A percentile compares a stretch with the other conserved stretches of the same genome.
These are phyloP conservation scores for Hypoxylon sp. DNA, from an alignment of 2,329 filamentous ascomycete species.

Conservation along the genomic window DNA sequence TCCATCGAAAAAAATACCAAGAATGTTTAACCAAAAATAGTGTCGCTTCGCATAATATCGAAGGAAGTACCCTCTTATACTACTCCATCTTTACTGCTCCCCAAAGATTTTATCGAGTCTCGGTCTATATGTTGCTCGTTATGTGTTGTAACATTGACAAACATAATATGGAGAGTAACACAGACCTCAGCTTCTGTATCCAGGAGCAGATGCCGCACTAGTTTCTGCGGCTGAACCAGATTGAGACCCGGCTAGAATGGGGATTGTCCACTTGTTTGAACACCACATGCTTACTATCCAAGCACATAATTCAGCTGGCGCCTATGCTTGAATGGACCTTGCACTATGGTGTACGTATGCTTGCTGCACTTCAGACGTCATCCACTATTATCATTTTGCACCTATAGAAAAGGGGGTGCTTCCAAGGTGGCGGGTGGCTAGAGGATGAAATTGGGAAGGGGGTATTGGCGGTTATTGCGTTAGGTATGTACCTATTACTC, in stretches of 20 bases:
- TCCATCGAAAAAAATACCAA: conserved; percentile 15
- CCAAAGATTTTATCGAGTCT: neutral
- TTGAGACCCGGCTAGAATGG: conserved; percentile 35
- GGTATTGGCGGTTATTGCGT: neutral
- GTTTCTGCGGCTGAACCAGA: conserved; percentile 40
- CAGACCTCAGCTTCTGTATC: conserved; percentile 37
- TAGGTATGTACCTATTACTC: neutral
- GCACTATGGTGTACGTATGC: conserved; percentile 26
- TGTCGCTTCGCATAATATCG: conserved; percentile 22
- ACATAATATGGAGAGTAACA: conserved; percentile 22
- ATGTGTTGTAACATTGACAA: conserved; percentile 26
- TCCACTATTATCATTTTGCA: conserved; percentile 9
- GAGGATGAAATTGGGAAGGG: conserved; percentile 3
- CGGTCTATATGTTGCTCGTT: neutral
- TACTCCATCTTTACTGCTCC: neutral
- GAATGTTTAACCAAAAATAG: conserved; percentile 17
- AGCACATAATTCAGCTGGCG: conserved; percentile 30
- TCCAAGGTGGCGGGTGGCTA: conserved; percentile 8
- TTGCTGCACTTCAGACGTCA: conserved; percentile 25
- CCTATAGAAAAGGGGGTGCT: conserved; percentile 9
- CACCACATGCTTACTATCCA: conserved; percentile 23
- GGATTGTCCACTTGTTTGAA: conserved; percentile 20
- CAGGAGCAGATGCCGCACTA: conserved; percentile 34
- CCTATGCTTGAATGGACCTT: conserved; percentile 14
- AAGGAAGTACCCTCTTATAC: neutral